Evolutionary conservation across 768 basidiomycete genomes (phyloP), one percentile per base, ranked within the genome.

Genomic region (Boletus bicolor): DNA sequence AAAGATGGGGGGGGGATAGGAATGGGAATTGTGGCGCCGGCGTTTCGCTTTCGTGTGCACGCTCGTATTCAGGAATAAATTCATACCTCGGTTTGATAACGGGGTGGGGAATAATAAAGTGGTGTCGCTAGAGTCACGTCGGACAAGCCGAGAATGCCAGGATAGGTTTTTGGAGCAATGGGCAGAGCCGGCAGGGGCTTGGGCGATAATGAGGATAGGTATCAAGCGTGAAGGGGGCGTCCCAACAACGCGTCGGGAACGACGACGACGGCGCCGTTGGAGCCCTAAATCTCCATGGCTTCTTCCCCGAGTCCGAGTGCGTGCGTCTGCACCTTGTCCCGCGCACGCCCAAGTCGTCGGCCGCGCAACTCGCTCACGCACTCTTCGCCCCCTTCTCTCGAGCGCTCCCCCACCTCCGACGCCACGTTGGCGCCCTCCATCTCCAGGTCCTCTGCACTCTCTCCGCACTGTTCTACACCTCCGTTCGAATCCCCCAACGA

Each of bases 291-390:
- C 32, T 51, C 55, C 64, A 66, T 66, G 26, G 45, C 44, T 11
- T 54, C 47, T 15, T 59, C 63, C 19, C 35, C 35, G 47, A 52
- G 61, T 28, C 47, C 39, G 17, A 54, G n/a, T 9, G 10, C 39
- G 19, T 56, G 64, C 5, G 36, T 21, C 11, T 54, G 65, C 1
- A 6, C 8, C 54, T 64, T 65, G 50, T 61, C 59, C 21, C 65
- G 58, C 19, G n/a, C 3, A 17, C 65, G 66, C 7, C 45, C 65
- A 17, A 43, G 53, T 9, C 35, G 64, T 44, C 64, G 65, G 34
- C 66, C 64, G n/a, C 64, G 63, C 19, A 41, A 17, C 26, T 61
- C 62, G 32, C 34, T 44, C 2, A n/a, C 5, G 2, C 28, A 21
- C 0, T 54, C 57, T 2, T 34, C 53, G 2, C 42, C 36, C 14